Evolutionary conservation across 2,329 filamentous ascomycete species (phyloP).

Genomic region (Talaromyces atroroseus): DNA sequence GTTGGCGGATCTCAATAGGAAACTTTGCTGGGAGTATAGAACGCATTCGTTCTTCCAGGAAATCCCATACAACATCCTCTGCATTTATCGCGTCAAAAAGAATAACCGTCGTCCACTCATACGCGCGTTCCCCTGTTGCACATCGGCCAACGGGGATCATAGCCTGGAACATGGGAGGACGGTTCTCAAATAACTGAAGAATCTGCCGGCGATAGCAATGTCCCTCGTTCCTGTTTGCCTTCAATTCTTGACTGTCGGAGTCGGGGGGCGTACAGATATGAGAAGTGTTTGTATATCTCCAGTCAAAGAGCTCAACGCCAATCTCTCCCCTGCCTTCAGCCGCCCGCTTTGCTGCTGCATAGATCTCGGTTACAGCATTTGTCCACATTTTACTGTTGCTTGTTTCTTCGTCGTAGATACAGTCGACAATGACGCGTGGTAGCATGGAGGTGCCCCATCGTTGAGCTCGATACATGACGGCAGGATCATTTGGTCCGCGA

Average conservation of each 20-base stretch:
- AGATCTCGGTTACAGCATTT: neutral
- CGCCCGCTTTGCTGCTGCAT: neutral
- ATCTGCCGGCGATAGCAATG: neutral
- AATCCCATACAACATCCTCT: constrained; percentile 1
- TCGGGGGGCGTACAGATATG: neutral
- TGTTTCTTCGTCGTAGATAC: neutral
- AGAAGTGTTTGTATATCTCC: neutral
- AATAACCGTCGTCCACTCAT: neutral
- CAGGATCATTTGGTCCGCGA: neutral
- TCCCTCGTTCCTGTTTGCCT: neutral
- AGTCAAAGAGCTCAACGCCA: neutral
- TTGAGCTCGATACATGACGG: neutral
- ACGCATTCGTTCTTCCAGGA: neutral
- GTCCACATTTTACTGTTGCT: constrained; percentile 1
- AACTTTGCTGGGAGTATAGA: neutral
- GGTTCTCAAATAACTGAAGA: neutral
- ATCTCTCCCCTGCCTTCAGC: neutral
- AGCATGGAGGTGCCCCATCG: neutral
- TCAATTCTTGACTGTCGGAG: neutral
- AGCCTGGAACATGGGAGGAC: neutral
- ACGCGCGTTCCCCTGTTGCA: neutral
- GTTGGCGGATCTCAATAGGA: constrained; percentile 7
- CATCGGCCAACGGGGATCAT: constrained; percentile 6
- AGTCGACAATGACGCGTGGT: neutral
- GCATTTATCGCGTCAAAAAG: constrained; percentile 1